phyloP scores from a whole-genome alignment of 345 rosid genomes.

The Limnanthes douglasii region DNA sequence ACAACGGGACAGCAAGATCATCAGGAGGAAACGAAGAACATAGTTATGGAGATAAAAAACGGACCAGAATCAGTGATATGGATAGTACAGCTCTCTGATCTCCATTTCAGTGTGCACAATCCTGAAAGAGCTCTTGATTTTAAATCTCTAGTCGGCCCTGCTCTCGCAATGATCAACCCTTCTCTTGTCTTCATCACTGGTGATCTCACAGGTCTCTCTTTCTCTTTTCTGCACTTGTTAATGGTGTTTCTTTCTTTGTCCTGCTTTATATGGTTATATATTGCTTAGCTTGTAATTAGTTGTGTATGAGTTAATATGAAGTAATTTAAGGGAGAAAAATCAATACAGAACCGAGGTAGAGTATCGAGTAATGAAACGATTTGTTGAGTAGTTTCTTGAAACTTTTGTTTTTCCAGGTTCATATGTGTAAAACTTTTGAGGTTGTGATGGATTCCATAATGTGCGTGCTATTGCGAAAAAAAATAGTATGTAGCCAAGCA shows the following conservation, averaged over 20 bases:
- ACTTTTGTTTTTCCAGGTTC: too few species aligned
- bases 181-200: slow-evolving; percentile 84
- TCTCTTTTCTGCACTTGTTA: background rate
- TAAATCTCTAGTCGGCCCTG: slow-evolving; percentile 33
- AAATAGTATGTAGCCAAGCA: too few species aligned
- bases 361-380: too few species aligned
- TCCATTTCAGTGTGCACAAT: slow-evolving; percentile 89
- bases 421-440: too few species aligned
- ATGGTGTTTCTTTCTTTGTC: background rate
- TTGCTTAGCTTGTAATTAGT: background rate
- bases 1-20: too few species aligned
- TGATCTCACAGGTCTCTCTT: slow-evolving; percentile 72
- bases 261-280: background rate
- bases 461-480: too few species aligned
- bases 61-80: slow-evolving; percentile 66
- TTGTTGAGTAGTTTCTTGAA: too few species aligned
- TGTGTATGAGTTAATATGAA: background rate
- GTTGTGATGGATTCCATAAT: too few species aligned
- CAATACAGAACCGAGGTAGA: too few species aligned
- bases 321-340: too few species aligned
- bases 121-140: slow-evolving; percentile 78
- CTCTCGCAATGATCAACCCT: slow-evolving; percentile 69
- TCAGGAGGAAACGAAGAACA: slow-evolving; percentile 13
- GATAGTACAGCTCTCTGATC: slow-evolving; percentile 97
- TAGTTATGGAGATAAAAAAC: slow-evolving; percentile 35